A percentile compares a stretch with the other conserved stretches of the same genome.
phyloP scores from a whole-genome alignment of 495 filamentous ascomycete genomes.

The Penicillium subrubescens region DNA sequence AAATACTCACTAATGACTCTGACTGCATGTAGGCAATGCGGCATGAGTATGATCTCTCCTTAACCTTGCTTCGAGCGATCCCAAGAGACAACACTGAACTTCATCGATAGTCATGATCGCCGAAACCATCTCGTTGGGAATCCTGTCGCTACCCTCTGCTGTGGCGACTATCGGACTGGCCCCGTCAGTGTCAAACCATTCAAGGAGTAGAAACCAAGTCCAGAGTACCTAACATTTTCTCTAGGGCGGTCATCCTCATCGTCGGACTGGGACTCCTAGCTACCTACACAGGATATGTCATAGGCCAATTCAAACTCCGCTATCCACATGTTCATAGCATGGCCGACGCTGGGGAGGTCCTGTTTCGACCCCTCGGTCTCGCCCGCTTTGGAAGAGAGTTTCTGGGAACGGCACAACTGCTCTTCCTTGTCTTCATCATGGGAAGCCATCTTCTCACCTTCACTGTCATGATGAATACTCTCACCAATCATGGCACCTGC shows the following conservation, averaged over 20 bases:
- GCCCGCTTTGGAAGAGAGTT: slow-evolving; percentile 62
- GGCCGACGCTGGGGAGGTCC: slow-evolving; percentile 64
- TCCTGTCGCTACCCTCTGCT: slow-evolving; percentile 58
- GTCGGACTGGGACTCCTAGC: slow-evolving; percentile 61
- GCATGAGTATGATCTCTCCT: slow-evolving; percentile 23
- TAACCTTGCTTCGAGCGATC: neutral
- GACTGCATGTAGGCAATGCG: slow-evolving; percentile 24
- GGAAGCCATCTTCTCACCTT: slow-evolving; percentile 70
- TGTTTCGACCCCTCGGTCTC: slow-evolving; percentile 36
- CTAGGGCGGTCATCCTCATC: slow-evolving; percentile 20
- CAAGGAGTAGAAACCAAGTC: neutral
- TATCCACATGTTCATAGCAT: slow-evolving; percentile 59
- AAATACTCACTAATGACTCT: neutral
- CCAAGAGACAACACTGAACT: neutral
- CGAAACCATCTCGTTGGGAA: slow-evolving; percentile 64
- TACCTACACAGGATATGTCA: slow-evolving; percentile 40
- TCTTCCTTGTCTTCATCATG: slow-evolving; percentile 73
- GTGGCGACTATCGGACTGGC: slow-evolving; percentile 55
- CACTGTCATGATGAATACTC: slow-evolving; percentile 60
- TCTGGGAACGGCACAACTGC: slow-evolving; percentile 56
- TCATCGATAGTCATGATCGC: slow-evolving; percentile 55
- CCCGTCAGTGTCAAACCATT: neutral
- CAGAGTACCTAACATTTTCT: neutral
- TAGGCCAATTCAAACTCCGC: slow-evolving; percentile 30
- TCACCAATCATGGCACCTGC: slow-evolving; percentile 63